Percentiles rank a stretch among this genome's conserved stretches.
Conservation (phyloP, 345 rosid genomes). For the Arabidopsis suecica region DNA sequence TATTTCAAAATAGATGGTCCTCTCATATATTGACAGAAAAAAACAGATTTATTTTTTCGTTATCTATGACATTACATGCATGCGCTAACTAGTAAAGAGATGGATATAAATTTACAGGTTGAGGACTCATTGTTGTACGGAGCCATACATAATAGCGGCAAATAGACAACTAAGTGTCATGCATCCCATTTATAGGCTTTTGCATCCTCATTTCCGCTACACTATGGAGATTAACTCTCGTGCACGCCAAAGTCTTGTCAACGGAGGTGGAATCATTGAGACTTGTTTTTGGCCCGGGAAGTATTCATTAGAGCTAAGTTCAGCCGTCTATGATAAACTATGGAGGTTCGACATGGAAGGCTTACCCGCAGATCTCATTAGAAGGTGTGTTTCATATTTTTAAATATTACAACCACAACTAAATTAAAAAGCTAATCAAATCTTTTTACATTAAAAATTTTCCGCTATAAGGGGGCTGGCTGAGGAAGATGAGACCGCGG, state of each 20-base stretch:
- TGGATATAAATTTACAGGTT: conserved; percentile 49
- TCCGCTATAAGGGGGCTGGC: conserved; percentile 37
- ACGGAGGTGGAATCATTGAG: conserved; percentile 71
- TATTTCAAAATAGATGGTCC: background rate
- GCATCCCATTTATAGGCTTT: conserved; percentile 69
- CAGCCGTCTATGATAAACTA: conserved; percentile 47
- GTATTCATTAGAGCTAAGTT: conserved; percentile 60
- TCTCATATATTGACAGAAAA: background rate
- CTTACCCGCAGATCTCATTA: conserved; percentile 47
- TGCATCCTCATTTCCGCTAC: conserved; percentile 78
- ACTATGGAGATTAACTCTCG: conserved; percentile 80
- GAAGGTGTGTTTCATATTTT: conserved; percentile 3
- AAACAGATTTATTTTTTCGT: too few species aligned
- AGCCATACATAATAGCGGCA: conserved; percentile 73
- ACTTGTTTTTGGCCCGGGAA: conserved; percentile 61
- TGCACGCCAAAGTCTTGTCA: conserved; percentile 63
- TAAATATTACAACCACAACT: background rate
- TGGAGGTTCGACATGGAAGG: conserved; percentile 49
- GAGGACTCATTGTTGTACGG: conserved; percentile 67
- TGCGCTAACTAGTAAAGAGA: conserved; percentile 6
- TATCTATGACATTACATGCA: background rate
- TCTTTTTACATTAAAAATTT: background rate
- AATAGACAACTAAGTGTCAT: conserved; percentile 70
- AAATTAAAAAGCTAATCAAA: background rate
- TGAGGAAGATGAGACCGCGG: conserved; percentile 36